Evolutionary conservation across 345 rosid species (phyloP), one percentile per base, ranked within the genome.

Genomic region (Brassica nigra): DNA sequence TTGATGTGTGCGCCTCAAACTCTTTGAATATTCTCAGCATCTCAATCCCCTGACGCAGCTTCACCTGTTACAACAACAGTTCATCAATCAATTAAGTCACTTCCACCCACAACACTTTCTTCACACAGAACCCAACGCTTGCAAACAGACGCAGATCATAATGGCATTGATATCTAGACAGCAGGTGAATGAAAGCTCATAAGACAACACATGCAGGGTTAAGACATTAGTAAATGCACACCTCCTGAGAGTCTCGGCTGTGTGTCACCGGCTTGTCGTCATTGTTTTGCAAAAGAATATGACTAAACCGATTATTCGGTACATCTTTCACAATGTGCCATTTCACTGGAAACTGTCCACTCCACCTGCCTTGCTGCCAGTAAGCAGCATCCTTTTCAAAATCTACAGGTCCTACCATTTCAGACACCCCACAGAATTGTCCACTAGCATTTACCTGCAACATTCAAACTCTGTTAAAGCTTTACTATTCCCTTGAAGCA

Each of bases 351-450:
- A 90, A 88, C 86, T 90, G 94, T 54, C 94, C 94, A 74, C 82
- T 90, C 94, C 94, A 90, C 80, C 90, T 84, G 73, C 87, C 94
- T 57, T 88, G 92, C 79, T 88, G 90, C 94, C 92, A 90, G 77
- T 87, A 80, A 61, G 82, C 89, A 78, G 90, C 92, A 83, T 88
- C 80, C 65, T 80, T 90, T 73, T 87, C 92, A 82, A 90, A 90
- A 80, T 90, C 90, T 7, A 88, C 89, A 66, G 86, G 85, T 72
- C 92, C 94, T 42, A 77, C 80, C 94, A 90, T 90, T 84, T 90
- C 90, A 1, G 94, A 85, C 10, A 88, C 80, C 78, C 94, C 94
- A 68, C 94, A 90, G 82, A 90, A 88, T 74, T 88, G 92, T 62
- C 94, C 94, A 80, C 94, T 90, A 69, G 92, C 92, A 80, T 90